Evolutionary conservation across 2,329 filamentous ascomycete genomes (phyloP).

Genomic region (Calonectria naviculata): DNA sequence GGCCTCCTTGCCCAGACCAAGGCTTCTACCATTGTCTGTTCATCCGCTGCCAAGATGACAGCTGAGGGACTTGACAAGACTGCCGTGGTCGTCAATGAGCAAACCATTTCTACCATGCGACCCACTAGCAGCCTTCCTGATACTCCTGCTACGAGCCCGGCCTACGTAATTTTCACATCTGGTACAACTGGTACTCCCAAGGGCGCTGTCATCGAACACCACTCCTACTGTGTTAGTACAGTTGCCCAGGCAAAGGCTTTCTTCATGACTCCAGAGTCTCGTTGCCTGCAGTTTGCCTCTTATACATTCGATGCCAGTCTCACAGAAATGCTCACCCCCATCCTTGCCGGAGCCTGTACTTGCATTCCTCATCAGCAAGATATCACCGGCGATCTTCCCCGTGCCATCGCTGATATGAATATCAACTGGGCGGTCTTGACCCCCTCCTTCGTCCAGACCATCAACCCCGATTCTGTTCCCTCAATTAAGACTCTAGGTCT

Average conservation of each 20-base stretch:
- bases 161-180: not conserved
- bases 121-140: not conserved
- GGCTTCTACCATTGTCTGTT: not conserved
- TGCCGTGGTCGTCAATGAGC: not conserved
- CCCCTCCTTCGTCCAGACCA: not conserved
- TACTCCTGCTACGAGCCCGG: not conserved
- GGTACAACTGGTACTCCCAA: not conserved
- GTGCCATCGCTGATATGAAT: not conserved
- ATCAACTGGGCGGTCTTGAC: not conserved
- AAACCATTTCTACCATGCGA: not conserved
- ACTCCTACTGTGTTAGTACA: not conserved
- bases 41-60: not conserved
- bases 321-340: not conserved
- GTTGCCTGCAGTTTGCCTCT: not conserved
- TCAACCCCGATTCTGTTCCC: not conserved
- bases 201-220: not conserved
- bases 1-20: not conserved
- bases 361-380: slow-evolving; percentile 2
- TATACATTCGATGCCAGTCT: not conserved
- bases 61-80: not conserved
- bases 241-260: not conserved
- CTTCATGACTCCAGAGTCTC: not conserved
- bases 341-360: not conserved
- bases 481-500: not conserved
- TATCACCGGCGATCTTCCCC: not conserved